Evolutionary conservation across 2,329 filamentous ascomycete genomes (phyloP), one percentile per base, ranked within the genome.

Genomic region (Cercospora brassicicola): DNA sequence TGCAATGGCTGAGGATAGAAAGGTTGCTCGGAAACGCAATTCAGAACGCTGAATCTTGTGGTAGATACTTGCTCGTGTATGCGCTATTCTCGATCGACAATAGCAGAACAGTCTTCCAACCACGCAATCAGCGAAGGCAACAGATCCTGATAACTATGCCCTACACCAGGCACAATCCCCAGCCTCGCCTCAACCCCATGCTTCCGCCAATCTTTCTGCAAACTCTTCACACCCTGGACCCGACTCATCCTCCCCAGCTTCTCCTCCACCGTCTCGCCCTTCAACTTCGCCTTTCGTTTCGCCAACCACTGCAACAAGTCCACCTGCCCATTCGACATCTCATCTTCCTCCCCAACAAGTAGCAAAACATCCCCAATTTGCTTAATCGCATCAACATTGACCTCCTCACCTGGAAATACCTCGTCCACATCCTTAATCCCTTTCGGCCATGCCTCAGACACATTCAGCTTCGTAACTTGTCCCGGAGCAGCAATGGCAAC

Each of bases 281-380:
- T 48, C 33, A 36, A 20, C 15, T 59, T 66, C 11, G 61, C 60
- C n/a, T 61, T 61, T 9, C 36, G 3, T 8, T 33, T 45, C 18
- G 59, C 63, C 28, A 68, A 18, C 63, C 62, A 67, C 10, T 61
- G 55, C 51, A 59, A n/a, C 33, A 70, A 20, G n/a, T 68, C 68
- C 9, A 51, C 28, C 26, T 30, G 33, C 8, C 59, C 66, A n/a
- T 64, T 48, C 0, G 36, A 57, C n/a, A 61, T 57, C 7, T 48
- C 55, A 36, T 68, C 68, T 5, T 59, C 59, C 23, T 53, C 63
- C 4, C 68, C 68, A 11, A 68, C 66, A 11, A 65, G 36, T 2
- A 70, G 55, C 5, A 68, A 18, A 23, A 68, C 23, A 9, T 64
- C 53, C 11, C 20, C 28, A 20, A 68, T 59, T n/a, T 57, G 28